Evolutionary conservation across 2,329 filamentous ascomycete species (phyloP).

Genomic region (Mycosphaerelloides madeirae): DNA sequence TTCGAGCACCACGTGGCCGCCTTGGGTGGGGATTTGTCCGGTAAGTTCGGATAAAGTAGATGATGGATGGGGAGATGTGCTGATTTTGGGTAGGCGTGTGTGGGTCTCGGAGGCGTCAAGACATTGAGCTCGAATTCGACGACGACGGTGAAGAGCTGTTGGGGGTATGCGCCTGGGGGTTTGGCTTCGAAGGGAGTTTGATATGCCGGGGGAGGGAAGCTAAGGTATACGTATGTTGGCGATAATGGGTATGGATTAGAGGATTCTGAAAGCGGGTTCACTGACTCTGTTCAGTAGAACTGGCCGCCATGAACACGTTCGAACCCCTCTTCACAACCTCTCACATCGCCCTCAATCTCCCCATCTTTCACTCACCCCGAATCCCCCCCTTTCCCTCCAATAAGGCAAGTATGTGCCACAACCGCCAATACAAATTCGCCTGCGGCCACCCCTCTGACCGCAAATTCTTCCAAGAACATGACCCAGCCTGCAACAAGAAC

Average conservation of each 20-base stretch:
- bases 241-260: no score
- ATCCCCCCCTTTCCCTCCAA: no score
- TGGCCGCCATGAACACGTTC: no score
- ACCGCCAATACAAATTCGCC: constrained; percentile 2
- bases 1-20: constrained; percentile 8
- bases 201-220: neutral
- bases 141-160: constrained; percentile 14
- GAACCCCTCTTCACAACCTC: no score
- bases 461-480: neutral
- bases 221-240: no score
- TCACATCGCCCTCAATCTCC: no score
- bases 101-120: constrained; percentile 6
- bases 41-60: constrained; percentile 3
- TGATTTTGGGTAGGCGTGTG: constrained; percentile 1
- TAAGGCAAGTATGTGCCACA: constrained; percentile 4
- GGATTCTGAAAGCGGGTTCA: no score
- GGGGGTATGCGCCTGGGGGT: neutral
- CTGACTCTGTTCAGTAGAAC: no score
- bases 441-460: neutral
- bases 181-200: neutral
- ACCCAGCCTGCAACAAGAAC: neutral
- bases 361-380: neutral
- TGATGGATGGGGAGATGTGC: neutral
- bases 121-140: constrained; percentile 11
- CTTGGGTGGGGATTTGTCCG: constrained; percentile 9